Conservation (phyloP, 2,329 filamentous ascomycete species). For the Zarea fungicola region DNA sequence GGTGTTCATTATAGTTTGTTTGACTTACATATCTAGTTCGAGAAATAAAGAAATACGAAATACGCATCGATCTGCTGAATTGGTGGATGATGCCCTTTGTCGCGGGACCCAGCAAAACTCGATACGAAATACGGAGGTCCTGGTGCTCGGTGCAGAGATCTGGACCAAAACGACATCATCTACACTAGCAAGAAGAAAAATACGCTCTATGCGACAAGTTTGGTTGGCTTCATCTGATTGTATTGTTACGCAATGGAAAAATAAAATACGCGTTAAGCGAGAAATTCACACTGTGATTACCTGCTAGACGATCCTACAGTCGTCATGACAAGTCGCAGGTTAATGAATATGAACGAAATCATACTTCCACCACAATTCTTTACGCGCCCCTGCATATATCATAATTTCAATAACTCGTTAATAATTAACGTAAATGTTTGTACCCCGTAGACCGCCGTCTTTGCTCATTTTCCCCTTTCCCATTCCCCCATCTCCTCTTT, state of each 20-base stretch:
- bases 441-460: too few species aligned
- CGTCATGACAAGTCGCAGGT: not conserved
- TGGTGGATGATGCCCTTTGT: not conserved
- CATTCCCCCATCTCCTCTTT: not conserved
- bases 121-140: slow-evolving; percentile 2
- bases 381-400: too few species aligned
- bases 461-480: not conserved
- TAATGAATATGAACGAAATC: not conserved
- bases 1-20: not conserved
- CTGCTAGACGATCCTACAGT: not conserved
- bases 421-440: too few species aligned
- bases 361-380: not conserved
- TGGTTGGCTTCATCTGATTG: too few species aligned
- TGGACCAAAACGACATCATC: too few species aligned
- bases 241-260: not conserved
- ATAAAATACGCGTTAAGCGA: not conserved
- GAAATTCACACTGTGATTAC: not conserved
- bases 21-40: not conserved
- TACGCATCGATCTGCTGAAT: not conserved
- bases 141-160: too few species aligned
- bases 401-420: slow-evolving; percentile 2
- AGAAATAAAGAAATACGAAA: slow-evolving; percentile 1
- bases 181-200: not conserved
- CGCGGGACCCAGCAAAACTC: not conserved
- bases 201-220: not conserved